Base-by-base conservation (phyloP, 257 asterid species). In the Capsicum rhomboideum region DNA sequence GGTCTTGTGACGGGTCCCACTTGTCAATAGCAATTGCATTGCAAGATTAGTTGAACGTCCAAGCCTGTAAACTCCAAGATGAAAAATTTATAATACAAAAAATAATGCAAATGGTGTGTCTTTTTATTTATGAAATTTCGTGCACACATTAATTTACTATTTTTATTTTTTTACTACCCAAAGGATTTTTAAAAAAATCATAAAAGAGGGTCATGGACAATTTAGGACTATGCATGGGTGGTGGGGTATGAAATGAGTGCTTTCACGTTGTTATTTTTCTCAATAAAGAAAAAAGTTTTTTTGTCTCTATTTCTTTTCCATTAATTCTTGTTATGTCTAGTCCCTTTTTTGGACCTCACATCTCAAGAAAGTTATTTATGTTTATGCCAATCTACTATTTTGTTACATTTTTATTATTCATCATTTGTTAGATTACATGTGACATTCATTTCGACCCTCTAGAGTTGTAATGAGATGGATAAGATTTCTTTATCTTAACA, bases 1-100 rank as follows among this genome's bases (percentile, higher is more conserved):
- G 85, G 84, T 79, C 88, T 86, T 87, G 90, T 80, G 94, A 87
- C 85, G 90, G 86, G 88, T 66, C 89, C 87, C 86, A 82, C 84
- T 87, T 81, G 91, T 78, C 37, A 82, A 85, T 84, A 82, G 84
- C 50, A 85, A 80, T 78, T 85, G 74, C 87, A 80, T 78, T 85
- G 74, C 87, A 83, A 84, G 86, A 84, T 87, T 58, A 54, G 83
- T 85, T 88, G 86, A 85, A 87, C 90, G 42, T 89, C 96, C 92
- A 87, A 85, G 88, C 66, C 69, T 68, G 50, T 77, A 49, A 3
- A 53, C 40, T 77, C 88, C 87, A 56, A 88, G 79, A 82, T 34
- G 52, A 31, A 50, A 10, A 44, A 83, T 34, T 18, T 34, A 9
- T 68, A 68, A 67, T 64, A 23, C 79, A 20, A 18, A 46, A 28